Conservation (phyloP, 352 stramenopile genomes). For the Pythium scleroteichum region DNA sequence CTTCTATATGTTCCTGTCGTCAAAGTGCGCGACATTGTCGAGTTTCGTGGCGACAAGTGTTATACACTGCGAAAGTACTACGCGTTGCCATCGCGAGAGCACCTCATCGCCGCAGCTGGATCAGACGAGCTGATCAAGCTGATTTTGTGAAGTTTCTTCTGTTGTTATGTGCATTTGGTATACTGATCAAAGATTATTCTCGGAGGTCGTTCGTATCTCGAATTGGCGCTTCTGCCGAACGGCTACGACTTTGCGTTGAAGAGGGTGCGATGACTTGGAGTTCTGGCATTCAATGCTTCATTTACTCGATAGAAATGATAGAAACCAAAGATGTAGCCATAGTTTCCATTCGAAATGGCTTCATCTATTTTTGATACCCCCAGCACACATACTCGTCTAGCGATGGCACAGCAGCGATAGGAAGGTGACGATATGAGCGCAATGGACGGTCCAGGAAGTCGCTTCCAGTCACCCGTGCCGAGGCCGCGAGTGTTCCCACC, state of each 20-base stretch:
- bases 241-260: too few species aligned
- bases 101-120: constrained; percentile 19
- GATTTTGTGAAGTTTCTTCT: constrained; percentile 2
- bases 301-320: constrained; percentile 3
- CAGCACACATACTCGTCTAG: too few species aligned
- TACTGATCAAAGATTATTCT: too few species aligned
- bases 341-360: constrained; percentile 5
- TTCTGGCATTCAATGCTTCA: too few species aligned
- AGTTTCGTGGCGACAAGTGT: background rate
- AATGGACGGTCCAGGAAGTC: constrained; percentile 19
- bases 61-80: constrained; percentile 3
- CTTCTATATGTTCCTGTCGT: constrained; percentile 21
- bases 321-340: constrained; percentile 22
- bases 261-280: too few species aligned
- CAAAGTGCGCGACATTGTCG: constrained; percentile 8
- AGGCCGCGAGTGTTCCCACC: constrained; percentile 54
- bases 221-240: too few species aligned
- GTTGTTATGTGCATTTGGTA: too few species aligned
- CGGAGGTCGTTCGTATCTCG: too few species aligned
- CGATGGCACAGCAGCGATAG: background rate
- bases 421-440: background rate
- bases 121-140: constrained; percentile 17
- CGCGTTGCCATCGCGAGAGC: constrained; percentile 14
- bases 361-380: constrained; percentile 12
- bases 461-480: constrained; percentile 27